phyloP scores from a whole-genome alignment of 2,329 filamentous ascomycete species.

The Beauveria bassiana region DNA sequence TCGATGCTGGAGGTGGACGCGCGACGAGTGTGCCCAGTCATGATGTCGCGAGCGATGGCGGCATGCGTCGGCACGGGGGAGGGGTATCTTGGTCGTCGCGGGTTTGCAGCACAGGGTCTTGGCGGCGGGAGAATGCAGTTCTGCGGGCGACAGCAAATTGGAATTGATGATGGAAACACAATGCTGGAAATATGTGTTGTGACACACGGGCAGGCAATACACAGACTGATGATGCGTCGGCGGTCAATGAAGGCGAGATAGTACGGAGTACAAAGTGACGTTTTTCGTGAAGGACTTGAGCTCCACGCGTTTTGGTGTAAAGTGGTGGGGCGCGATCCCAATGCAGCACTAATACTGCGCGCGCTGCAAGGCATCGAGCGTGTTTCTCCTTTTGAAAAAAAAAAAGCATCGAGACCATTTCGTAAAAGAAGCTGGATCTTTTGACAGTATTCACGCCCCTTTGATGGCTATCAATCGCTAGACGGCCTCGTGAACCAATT shows the following conservation, averaged over 20 bases:
- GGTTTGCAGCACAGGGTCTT: background rate
- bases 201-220: background rate
- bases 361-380: too few species aligned
- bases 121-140: background rate
- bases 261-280: background rate
- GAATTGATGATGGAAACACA: background rate
- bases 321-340: background rate
- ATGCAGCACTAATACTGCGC: too few species aligned
- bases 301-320: conserved; percentile 10
- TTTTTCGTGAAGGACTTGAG: background rate
- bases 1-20: conserved; percentile 38
- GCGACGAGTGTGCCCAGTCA: conserved; percentile 33
- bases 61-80: conserved; percentile 15
- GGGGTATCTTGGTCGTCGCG: background rate
- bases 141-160: background rate
- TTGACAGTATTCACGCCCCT: too few species aligned
- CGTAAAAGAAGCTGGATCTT: too few species aligned
- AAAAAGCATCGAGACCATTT: too few species aligned
- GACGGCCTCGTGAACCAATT: too few species aligned
- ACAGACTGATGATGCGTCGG: background rate
- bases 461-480: too few species aligned
- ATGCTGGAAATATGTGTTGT: background rate
- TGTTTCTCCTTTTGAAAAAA: too few species aligned
- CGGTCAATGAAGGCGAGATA: background rate
- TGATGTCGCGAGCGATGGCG: conserved; percentile 18